Base-by-base conservation (phyloP, 108 stramenopile genomes). In the Fistulifera solaris region DNA sequence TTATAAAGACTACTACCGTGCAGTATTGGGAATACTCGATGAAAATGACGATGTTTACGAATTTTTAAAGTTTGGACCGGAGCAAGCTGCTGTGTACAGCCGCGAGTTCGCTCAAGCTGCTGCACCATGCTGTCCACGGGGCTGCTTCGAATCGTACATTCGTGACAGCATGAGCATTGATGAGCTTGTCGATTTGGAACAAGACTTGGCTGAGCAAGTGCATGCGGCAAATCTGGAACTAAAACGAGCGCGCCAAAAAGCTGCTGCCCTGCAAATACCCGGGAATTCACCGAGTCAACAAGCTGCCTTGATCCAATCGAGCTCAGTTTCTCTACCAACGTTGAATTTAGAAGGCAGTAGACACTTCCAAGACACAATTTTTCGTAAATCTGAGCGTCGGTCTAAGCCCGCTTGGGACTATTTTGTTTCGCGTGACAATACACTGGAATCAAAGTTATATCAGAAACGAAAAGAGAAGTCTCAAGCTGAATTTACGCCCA, bases 21-120 rank as follows among this genome's bases (percentile, higher is more conserved):
- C 31, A 3, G 31, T 35, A n/a, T 35, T 35, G 31, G 31, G 31
- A 8, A 35, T 35, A 35, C 31, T 35, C 31, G 31, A 35, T 8
- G 31, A 35, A 8, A 35, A 35, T 8, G 31, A 35, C 8, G 31
- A 35, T 35, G 31, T 35, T 35, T 35, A 35, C 31, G 31, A 35
- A 35, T 35, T 35, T 8, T 35, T 35, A 8, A 35, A 83, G 26
- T 81, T 81, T 68, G 88, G 88, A 8, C 88, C 88, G 6, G 87
- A 84, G 53, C 87, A 89, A 52, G 77, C 79, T 17, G 82, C 87
- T 49, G 72, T 87, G 15, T 93, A 88, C 55, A 73, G 75, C 40
- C 57, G 91, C 21, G 91, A 93, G 64, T 85, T 88, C 57, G 91
- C 91, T 8, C 84, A 86, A 46, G 75, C 80, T 27, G 84, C 86